A percentile compares a stretch with the other conserved stretches of the same genome.
These are phyloP conservation scores for Blastomyces gilchristii DNA, from an alignment of 2,329 filamentous ascomycete genomes.

Conservation along the genomic window DNA sequence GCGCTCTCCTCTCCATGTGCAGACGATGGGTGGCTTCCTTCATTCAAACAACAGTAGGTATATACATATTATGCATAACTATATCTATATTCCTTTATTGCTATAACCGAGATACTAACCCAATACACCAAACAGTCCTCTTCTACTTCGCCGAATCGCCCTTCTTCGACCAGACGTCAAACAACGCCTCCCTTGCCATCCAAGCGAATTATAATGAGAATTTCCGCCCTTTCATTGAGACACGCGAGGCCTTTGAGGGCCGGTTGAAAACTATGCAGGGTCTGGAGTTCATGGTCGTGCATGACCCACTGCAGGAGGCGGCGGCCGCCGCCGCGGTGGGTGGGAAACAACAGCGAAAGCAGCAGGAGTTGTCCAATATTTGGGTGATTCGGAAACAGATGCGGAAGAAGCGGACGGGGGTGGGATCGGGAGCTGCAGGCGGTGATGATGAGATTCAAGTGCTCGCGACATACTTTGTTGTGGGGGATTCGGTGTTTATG, in stretches of 20 bases:
- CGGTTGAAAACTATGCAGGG: conserved; percentile 46
- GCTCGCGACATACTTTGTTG: conserved; percentile 50
- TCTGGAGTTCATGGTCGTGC: conserved; percentile 49
- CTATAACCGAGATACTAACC: background rate
- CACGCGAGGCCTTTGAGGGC: conserved; percentile 48
- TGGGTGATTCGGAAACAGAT: conserved; percentile 54
- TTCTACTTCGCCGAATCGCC: conserved; percentile 53
- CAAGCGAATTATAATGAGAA: conserved; percentile 43
- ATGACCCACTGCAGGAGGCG: conserved; percentile 44
- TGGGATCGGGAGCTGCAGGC: background rate
- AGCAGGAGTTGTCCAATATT: conserved; percentile 40
- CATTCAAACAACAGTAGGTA: conserved; percentile 37
- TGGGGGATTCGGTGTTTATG: conserved; percentile 52
- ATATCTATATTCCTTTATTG: background rate
- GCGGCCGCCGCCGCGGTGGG: conserved; percentile 20
- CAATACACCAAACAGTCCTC: conserved; percentile 36
- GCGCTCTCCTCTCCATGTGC: conserved; percentile 36
- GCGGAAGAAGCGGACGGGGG: conserved; percentile 35
- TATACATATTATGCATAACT: background rate
- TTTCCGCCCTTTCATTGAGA: conserved; percentile 42
- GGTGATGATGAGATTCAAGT: conserved; percentile 42
- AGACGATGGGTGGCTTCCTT: conserved; percentile 38
- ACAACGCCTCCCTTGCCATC: conserved; percentile 48
- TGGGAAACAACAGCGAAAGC: conserved; percentile 19
- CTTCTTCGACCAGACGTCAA: conserved; percentile 53